Conservation (phyloP, 2,329 filamentous ascomycete species). For the Mycogone perniciosa region DNA sequence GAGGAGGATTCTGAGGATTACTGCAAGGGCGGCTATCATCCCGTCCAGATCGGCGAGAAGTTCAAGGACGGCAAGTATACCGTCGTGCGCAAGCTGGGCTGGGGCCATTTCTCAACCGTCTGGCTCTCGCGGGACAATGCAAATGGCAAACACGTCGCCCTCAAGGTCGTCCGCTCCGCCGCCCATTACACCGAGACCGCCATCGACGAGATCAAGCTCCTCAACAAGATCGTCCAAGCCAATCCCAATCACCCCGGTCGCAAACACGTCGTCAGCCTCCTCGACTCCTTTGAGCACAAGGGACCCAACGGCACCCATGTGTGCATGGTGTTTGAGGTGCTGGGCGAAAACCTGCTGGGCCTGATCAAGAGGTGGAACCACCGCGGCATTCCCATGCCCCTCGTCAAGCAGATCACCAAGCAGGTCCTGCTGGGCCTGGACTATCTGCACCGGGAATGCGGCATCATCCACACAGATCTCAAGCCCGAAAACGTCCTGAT, state of each 20-base stretch:
- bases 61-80: constrained; percentile 98
- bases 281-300: constrained; percentile 97
- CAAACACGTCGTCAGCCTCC: constrained; percentile 88
- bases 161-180: constrained; percentile 96
- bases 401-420: constrained; percentile 98
- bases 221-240: constrained; percentile 93
- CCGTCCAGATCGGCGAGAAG: constrained; percentile 86
- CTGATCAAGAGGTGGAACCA: constrained; percentile 99
- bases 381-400: constrained; percentile 87
- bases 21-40: constrained; percentile 98
- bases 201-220: constrained; percentile 96
- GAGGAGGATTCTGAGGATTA: constrained; percentile 99
- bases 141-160: constrained; percentile 86
- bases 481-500: constrained; percentile 98
- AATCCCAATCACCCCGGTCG: constrained; percentile 92
- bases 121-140: constrained; percentile 78
- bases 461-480: constrained; percentile 96
- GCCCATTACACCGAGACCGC: constrained; percentile 99
- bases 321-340: constrained; percentile 98
- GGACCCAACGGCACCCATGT: constrained; percentile 94
- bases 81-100: constrained; percentile 90
- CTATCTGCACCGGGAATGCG: constrained; percentile 94
- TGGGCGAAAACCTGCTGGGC: constrained; percentile 90
- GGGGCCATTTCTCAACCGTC: constrained; percentile 99
- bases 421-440: constrained; percentile 93